Percentiles rank a stretch among this genome's conserved stretches.
Conservation (phyloP, 306 rosid species). For the Quercus glauca region DNA sequence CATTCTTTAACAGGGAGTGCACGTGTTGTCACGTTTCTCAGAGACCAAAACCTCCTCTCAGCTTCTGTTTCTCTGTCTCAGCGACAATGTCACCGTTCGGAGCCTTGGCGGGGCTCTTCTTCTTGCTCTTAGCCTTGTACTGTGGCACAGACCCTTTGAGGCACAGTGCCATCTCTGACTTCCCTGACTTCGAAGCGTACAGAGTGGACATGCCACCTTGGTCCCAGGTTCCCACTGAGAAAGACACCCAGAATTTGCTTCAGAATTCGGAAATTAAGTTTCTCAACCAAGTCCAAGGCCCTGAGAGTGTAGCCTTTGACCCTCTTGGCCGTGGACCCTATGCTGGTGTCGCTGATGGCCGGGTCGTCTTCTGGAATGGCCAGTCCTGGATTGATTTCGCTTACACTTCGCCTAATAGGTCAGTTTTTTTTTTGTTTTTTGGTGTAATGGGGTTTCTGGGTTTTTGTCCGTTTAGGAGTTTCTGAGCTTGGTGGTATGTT, state of each 20-base stretch:
- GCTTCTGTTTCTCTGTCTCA: not conserved
- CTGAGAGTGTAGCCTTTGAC: constrained; percentile 85
- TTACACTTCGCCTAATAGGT: constrained; percentile 79
- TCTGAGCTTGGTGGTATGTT: no score
- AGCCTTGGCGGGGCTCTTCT: constrained; percentile 29
- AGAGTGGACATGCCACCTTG: constrained; percentile 49
- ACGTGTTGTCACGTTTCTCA: no score
- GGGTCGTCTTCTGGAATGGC: constrained; percentile 71
- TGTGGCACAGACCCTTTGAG: constrained; percentile 74
- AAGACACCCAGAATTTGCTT: constrained; percentile 57
- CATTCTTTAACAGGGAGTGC: no score
- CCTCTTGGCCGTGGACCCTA: constrained; percentile 92
- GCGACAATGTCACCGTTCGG: constrained; percentile 36
- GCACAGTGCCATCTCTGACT: constrained; percentile 58
- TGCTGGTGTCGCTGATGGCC: constrained; percentile 90
- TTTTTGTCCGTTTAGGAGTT: not conserved
- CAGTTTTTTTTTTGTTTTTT: not conserved
- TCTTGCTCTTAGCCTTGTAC: constrained; percentile 60
- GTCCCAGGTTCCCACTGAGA: constrained; percentile 56
- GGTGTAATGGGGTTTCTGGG: not conserved
- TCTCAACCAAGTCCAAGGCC: constrained; percentile 72
- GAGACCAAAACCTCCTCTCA: not conserved
- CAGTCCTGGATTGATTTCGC: constrained; percentile 75
- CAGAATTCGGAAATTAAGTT: constrained; percentile 80
- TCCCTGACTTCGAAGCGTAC: constrained; percentile 54